These are phyloP conservation scores for Yamadazyma oceani DNA, from an alignment of 1,139 yeast species.

Conservation along the genomic window DNA sequence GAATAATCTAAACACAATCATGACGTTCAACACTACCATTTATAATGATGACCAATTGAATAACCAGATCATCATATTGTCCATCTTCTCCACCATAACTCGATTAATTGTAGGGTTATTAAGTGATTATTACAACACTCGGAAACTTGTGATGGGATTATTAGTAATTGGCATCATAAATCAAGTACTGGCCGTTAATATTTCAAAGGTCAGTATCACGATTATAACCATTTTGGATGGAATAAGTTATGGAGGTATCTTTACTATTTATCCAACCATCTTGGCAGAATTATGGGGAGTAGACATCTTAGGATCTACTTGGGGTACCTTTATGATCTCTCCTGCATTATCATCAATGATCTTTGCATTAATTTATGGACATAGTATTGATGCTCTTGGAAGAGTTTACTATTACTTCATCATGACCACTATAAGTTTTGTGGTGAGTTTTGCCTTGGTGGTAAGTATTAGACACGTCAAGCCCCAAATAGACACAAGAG, in stretches of 20 bases:
- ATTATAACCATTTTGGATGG: slow-evolving; percentile 60
- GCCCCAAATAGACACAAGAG: not conserved
- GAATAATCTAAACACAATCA: slow-evolving; percentile 77
- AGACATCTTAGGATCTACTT: slow-evolving; percentile 85
- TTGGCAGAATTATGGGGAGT: slow-evolving; percentile 87
- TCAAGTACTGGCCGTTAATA: slow-evolving; percentile 24
- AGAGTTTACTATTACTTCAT: slow-evolving; percentile 32
- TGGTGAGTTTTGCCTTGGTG: slow-evolving; percentile 24
- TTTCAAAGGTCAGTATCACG: slow-evolving; percentile 5
- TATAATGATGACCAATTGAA: slow-evolving; percentile 50
- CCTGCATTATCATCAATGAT: slow-evolving; percentile 83
- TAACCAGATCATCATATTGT: slow-evolving; percentile 41
- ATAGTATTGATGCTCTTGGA: slow-evolving; percentile 48
- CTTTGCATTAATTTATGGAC: slow-evolving; percentile 73
- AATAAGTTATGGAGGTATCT: slow-evolving; percentile 75
- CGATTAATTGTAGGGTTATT: slow-evolving; percentile 65
- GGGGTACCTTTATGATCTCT: slow-evolving; percentile 89
- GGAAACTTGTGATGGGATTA: slow-evolving; percentile 42
- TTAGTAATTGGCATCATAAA: slow-evolving; percentile 46
- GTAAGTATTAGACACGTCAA: not conserved
- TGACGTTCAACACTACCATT: slow-evolving; percentile 21
- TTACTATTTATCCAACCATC: slow-evolving; percentile 82
- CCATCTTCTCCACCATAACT: slow-evolving; percentile 39
- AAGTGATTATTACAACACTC: slow-evolving; percentile 53
- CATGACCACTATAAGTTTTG: slow-evolving; percentile 32